Evolutionary conservation across 164 flowering plant genomes (phyloP).

Genomic region (Pachysandra terminalis): DNA sequence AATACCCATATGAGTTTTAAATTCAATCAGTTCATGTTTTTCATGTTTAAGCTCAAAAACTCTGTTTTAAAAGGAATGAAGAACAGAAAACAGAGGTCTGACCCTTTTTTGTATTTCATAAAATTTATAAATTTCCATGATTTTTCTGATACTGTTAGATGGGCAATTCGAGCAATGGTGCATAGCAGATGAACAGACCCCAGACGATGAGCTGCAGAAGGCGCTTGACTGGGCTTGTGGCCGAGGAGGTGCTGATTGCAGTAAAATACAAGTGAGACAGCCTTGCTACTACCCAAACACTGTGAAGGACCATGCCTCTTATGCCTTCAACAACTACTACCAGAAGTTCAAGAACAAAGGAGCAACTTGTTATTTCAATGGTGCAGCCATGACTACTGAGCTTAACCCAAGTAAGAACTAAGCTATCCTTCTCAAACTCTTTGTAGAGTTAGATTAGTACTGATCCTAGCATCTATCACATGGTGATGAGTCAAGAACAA

Average conservation of each 20-base stretch:
- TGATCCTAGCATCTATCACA: no score
- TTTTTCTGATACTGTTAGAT: conserved; percentile 21
- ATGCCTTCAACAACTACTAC: conserved; percentile 76
- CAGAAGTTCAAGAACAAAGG: conserved; percentile 69
- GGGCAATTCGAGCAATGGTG: conserved; percentile 74
- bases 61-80: no score
- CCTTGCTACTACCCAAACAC: conserved; percentile 62
- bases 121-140: no score
- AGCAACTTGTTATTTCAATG: conserved; percentile 69
- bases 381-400: conserved; percentile 62
- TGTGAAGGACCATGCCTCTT: conserved; percentile 68
- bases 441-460: no score
- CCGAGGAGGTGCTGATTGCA: conserved; percentile 66
- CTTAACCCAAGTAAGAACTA: conserved; percentile 67
- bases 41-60: background rate
- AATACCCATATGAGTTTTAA: conserved; percentile 10
- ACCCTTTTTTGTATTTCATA: no score
- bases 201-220: conserved; percentile 50
- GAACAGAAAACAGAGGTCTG: no score
- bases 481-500: background rate
- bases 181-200: conserved; percentile 71
- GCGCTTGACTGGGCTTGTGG: conserved; percentile 81
- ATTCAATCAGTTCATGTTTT: background rate
- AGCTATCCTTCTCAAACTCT: background rate
- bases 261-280: conserved; percentile 39